These are phyloP conservation scores for Alternaria brassicae DNA, from an alignment of 2,329 filamentous ascomycete species.

Conservation along the genomic window DNA sequence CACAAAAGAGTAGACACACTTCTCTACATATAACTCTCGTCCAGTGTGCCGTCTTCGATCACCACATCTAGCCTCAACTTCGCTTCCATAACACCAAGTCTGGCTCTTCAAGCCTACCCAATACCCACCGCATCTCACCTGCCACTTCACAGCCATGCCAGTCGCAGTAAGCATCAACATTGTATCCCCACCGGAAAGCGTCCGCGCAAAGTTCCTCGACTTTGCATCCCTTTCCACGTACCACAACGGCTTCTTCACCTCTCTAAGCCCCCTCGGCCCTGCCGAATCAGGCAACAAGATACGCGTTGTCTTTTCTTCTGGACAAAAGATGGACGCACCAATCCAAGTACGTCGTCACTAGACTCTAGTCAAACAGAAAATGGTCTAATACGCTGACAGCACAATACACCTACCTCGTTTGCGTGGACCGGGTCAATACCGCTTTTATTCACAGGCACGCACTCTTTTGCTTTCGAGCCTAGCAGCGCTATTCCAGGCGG, in stretches of 20 bases:
- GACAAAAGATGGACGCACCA: constrained; percentile 12
- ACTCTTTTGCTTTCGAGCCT: constrained; percentile 24
- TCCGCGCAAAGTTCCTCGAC: constrained; percentile 29
- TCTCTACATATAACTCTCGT: not conserved
- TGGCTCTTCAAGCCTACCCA: not conserved
- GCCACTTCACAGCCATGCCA: constrained; percentile 11
- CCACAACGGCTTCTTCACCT: constrained; percentile 21
- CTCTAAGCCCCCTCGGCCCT: constrained; percentile 22
- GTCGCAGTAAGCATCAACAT: constrained; percentile 26
- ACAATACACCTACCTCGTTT: constrained; percentile 18
- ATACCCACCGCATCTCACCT: not conserved
- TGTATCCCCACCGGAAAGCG: constrained; percentile 16
- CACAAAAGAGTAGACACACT: not conserved
- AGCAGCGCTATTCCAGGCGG: constrained; percentile 13
- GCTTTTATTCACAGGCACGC: constrained; percentile 26
- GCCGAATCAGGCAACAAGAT: constrained; percentile 19
- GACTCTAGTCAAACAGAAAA: not conserved
- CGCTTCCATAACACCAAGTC: not conserved
- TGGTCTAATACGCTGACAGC: constrained; percentile 4
- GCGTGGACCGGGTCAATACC: constrained; percentile 24
- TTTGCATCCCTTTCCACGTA: constrained; percentile 19
- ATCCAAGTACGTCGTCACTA: constrained; percentile 11
- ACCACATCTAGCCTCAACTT: not conserved
- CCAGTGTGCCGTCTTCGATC: not conserved
- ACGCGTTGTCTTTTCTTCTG: constrained; percentile 13